Evolutionary conservation across 2,329 filamentous ascomycete species (phyloP), one percentile per base, ranked within the genome.

Genomic region (Aspergillus costaricaensis): DNA sequence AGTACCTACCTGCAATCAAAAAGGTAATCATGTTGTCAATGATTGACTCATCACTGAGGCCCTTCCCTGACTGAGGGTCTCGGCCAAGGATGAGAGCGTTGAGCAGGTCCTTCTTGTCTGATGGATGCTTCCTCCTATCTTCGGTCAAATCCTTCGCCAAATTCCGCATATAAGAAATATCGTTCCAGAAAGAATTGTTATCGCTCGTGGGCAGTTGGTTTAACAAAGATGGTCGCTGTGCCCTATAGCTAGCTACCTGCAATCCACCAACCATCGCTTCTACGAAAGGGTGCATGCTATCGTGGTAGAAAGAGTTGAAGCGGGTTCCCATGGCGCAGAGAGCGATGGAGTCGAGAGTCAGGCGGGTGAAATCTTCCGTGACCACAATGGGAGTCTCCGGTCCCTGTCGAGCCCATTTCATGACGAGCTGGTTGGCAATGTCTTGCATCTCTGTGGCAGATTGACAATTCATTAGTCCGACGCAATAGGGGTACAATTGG

Each of bases 301-400:
- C 84, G 27, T 81, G 81, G 70, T 92, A 92, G 74, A 88, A 91
- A 1, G 85, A 88, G 75, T 92, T 92, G 81, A 92, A 92, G 17
- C 89, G 86, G 61, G 82, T 88, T 39, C 85, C 84, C 86, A 91
- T 89, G n/a, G 85, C 80, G 72, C 88, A 89, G 27, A 92, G 81
- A 1, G 87, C 88, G 8, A 92, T 82, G 0, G 88, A 89, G 70
- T 92, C 90, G 2, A 92, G 81, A 0, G 89, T 86, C 32, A 92
- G 77, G n/a, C 89, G 83, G 2, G 89, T 91, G 63, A 91, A 90
- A 72, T 91, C 88, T 17, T 89, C 86, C 0, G 85, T 82, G 0
- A 85, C 84, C 48, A 81, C 77, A 60, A 92, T 88, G 9, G 82
- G 78, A 48, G 81, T 72, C 1, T 79, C 72, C 1, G 85, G 76